Evolutionary conservation across 2,329 filamentous ascomycete species (phyloP).

Genomic region (Paracoccidioides brasiliensis): DNA sequence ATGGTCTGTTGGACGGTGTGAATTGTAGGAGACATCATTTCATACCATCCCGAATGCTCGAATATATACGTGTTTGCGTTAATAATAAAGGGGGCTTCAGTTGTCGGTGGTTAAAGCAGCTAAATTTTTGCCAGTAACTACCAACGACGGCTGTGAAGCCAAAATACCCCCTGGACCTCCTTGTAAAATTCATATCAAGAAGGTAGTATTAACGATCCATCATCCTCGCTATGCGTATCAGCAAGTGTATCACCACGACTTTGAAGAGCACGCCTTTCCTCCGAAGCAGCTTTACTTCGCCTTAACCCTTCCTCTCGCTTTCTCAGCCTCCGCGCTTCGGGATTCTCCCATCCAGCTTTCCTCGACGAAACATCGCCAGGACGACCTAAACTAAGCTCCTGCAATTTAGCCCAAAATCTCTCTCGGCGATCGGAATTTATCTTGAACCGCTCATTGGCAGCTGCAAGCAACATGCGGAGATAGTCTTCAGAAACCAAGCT

Average conservation of each 20-base stretch:
- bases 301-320: slow-evolving; percentile 30
- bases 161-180: background rate
- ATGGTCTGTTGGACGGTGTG: background rate
- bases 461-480: slow-evolving; percentile 50
- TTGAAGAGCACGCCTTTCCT: background rate
- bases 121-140: background rate
- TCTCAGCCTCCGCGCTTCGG: slow-evolving; percentile 24
- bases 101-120: background rate
- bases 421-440: slow-evolving; percentile 29
- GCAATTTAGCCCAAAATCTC: slow-evolving; percentile 23
- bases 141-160: background rate
- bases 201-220: background rate
- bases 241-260: background rate
- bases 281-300: slow-evolving; percentile 17
- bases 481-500: slow-evolving; percentile 54
- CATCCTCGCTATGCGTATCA: background rate
- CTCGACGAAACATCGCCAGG: slow-evolving; percentile 4
- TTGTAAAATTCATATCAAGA: background rate
- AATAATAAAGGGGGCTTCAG: background rate
- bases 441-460: slow-evolving; percentile 52
- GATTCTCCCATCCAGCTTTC: slow-evolving; percentile 26
- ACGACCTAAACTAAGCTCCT: slow-evolving; percentile 14
- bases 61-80: background rate
- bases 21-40: background rate
- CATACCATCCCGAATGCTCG: background rate